phyloP scores from a whole-genome alignment of 768 basidiomycete species.

The Lactarius indigo region DNA sequence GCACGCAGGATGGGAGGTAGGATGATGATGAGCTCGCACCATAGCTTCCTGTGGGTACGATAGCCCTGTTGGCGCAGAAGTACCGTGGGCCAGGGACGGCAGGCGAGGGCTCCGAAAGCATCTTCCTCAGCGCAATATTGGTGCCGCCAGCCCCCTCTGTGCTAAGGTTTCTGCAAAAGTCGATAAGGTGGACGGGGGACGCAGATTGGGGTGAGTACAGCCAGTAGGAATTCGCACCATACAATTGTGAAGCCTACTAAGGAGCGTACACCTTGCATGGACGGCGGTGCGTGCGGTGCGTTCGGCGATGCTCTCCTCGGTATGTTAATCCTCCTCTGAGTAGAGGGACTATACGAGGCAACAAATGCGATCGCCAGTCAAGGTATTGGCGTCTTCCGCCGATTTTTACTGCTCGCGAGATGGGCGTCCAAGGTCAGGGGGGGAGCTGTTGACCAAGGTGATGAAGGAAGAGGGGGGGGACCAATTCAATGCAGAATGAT shows the following conservation, averaged over 20 bases:
- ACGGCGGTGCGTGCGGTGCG: constrained; percentile 57
- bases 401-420: not conserved
- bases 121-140: constrained; percentile 54
- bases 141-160: constrained; percentile 65
- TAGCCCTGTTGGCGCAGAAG: constrained; percentile 56
- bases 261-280: constrained; percentile 53
- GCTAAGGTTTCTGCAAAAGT: constrained; percentile 52
- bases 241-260: constrained; percentile 66
- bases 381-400: not conserved
- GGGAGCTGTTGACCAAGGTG: not conserved
- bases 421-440: not conserved
- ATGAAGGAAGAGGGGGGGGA: not conserved
- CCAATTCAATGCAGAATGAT: constrained; percentile 1
- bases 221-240: constrained; percentile 36
- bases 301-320: constrained; percentile 54
- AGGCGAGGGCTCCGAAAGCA: constrained; percentile 44
- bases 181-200: not conserved
- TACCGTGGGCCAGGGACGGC: constrained; percentile 61
- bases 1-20: not conserved
- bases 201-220: not conserved
- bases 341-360: constrained; percentile 46
- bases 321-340: constrained; percentile 55
- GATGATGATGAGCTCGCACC: constrained; percentile 31
- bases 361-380: not conserved
- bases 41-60: constrained; percentile 59